Base-by-base conservation (phyloP, 768 basidiomycete species). In the Auriscalpium vulgare region DNA sequence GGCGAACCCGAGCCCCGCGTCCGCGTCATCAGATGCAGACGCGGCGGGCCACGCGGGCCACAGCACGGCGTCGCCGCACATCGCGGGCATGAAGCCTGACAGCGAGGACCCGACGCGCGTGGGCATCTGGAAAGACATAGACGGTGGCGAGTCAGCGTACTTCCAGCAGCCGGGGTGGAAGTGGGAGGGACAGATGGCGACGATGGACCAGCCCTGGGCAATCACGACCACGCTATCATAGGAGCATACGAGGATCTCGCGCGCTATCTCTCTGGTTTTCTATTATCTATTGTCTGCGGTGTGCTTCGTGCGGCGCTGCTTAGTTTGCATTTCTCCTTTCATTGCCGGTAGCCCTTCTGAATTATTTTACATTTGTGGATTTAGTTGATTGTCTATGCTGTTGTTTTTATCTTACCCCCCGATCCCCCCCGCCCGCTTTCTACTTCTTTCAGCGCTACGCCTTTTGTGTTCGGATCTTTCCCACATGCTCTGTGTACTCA, bases 91-190 rank as follows among this genome's bases (percentile, higher is more conserved):
- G 55, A 82, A 85, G 19, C 37, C 51, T 10, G 72, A 71, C 45
- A 81, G 46, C 3, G 53, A 55, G 19, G 59, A 87, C 63, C 72
- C 75, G 34, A 71, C 87, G 56, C 76, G 82, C 50, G 69, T 87
- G 38, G 81, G 82, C 47, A 68, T 78, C 52, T 82, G 80, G 74
- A 80, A 81, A 65, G 87, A 87, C 67, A 81, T 90, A 37, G 85
- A 88, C 62, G 85, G 85, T 44, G 87, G 87, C 51, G 86, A 88
- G 71, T 79, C 81, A 16, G 76, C 84, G 48, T 88, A 84, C 66
- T 89, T 81, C 71, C 70, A 74, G 59, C 36, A 63, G 60, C 70
- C 69, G 53, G 77, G 78, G 44, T 91, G 84, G 84, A 89, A 86
- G 70, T 91, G 82, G 81, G 88, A 88, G 54, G 76, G 79, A 60